phyloP scores from a whole-genome alignment of 306 rosid species.

The Cucurbita ficifolia region DNA sequence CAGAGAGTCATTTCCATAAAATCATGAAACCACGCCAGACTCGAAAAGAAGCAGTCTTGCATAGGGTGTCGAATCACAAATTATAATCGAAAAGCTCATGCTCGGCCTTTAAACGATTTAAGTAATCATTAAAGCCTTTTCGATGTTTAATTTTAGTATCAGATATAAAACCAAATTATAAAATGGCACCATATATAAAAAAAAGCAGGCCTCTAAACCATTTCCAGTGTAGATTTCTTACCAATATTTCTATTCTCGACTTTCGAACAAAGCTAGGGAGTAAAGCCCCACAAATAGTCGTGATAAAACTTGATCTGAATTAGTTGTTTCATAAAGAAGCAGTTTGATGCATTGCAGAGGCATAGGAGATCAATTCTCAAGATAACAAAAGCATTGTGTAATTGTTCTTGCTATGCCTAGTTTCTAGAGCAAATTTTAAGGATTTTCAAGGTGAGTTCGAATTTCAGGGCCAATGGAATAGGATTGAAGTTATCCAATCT shows the following conservation, averaged over 20 bases:
- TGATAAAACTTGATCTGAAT: no score
- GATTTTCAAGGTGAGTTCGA: not conserved
- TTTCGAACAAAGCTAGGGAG: not conserved
- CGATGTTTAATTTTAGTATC: not conserved
- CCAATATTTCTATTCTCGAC: not conserved
- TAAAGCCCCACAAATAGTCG: not conserved
- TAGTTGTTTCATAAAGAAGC: no score
- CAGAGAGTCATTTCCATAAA: slow-evolving; percentile 1
- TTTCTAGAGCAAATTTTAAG: not conserved
- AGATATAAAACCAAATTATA: not conserved
- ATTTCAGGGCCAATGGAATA: not conserved
- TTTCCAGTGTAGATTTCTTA: not conserved
- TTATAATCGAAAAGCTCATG: not conserved
- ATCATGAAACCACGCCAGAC: not conserved
- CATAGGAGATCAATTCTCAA: not conserved
- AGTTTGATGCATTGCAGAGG: no score
- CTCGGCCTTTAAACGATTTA: not conserved
- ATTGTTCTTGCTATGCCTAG: not conserved
- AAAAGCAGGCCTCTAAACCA: not conserved
- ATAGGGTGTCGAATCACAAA: not conserved
- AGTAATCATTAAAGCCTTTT: not conserved
- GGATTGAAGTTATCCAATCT: not conserved
- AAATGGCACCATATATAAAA: not conserved
- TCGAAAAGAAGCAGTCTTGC: not conserved
- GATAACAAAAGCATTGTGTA: not conserved